Evolutionary conservation across 2,329 filamentous ascomycete genomes (phyloP).

Genomic region (Neophaeococcomyces aloes): DNA sequence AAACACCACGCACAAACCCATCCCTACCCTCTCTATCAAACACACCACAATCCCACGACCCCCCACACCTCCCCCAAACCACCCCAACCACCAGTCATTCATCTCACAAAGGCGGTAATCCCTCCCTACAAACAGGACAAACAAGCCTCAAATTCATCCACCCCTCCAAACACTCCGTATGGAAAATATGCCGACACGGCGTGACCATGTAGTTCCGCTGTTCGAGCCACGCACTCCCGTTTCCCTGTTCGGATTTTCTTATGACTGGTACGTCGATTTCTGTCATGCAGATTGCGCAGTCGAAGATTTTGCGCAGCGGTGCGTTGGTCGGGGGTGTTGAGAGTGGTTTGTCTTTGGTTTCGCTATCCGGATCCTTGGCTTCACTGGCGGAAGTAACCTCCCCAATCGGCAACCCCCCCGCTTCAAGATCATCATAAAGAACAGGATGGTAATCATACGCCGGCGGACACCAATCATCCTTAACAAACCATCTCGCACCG

Average conservation of each 20-base stretch:
- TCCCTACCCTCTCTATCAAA: no score
- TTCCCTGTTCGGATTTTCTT: slow-evolving; percentile 44
- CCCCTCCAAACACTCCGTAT: slow-evolving; percentile 79
- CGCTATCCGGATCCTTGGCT: slow-evolving; percentile 26
- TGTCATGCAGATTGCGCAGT: slow-evolving; percentile 93
- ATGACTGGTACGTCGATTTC: slow-evolving; percentile 80
- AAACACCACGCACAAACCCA: no score
- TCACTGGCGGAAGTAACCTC: slow-evolving; percentile 42
- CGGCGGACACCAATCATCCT: slow-evolving; percentile 53
- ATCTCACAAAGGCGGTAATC: slow-evolving; percentile 63
- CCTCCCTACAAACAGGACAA: slow-evolving; percentile 90
- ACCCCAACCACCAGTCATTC: not conserved
- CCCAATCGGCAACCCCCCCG: slow-evolving; percentile 66
- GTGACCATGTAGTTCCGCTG: slow-evolving; percentile 91
- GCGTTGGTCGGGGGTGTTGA: slow-evolving; percentile 30
- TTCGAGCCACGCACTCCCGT: slow-evolving; percentile 52
- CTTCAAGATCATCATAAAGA: slow-evolving; percentile 68
- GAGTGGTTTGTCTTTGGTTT: slow-evolving; percentile 26
- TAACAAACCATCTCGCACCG: slow-evolving; percentile 78
- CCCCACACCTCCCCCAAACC: not conserved
- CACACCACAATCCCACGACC: no score
- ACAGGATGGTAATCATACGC: slow-evolving; percentile 90
- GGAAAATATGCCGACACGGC: slow-evolving; percentile 91
- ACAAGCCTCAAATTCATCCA: slow-evolving; percentile 92
- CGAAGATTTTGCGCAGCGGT: slow-evolving; percentile 59